Conservation (phyloP, 169 alveolate genomes). For the Cryptosporidium felis region DNA sequence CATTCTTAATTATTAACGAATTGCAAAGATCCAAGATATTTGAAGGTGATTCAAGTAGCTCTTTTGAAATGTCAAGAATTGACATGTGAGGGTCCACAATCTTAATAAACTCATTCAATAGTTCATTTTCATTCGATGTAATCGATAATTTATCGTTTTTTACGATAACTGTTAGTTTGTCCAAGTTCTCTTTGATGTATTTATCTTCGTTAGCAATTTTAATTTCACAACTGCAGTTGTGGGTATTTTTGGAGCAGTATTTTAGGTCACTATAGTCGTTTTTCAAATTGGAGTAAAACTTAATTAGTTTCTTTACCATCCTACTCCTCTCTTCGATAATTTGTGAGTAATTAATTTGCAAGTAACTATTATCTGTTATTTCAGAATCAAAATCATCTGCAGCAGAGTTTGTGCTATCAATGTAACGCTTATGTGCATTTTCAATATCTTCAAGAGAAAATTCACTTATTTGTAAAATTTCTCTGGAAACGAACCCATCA, state of each 20-base stretch:
- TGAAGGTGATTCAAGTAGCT: constrained; percentile 40
- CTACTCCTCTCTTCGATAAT: constrained; percentile 4
- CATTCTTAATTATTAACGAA: not conserved
- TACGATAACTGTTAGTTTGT: constrained; percentile 14
- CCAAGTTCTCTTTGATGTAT: not conserved
- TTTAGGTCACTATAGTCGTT: not conserved
- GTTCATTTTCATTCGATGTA: not conserved
- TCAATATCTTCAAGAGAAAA: not conserved
- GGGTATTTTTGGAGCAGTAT: not conserved
- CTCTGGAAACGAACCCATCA: constrained; percentile 17
- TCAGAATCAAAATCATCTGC: too few relatives aligned
- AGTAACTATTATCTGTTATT: too few relatives aligned
- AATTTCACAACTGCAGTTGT: not conserved
- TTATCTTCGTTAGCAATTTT: not conserved
- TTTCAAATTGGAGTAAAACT: not conserved
- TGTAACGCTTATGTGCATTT: not conserved
- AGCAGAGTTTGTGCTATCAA: too few relatives aligned
- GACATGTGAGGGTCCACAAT: constrained; percentile 51
- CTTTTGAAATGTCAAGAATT: constrained; percentile 37
- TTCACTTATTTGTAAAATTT: not conserved
- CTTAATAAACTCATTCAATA: not conserved
- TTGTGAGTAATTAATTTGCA: too few relatives aligned
- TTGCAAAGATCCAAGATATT: not conserved
- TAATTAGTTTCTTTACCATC: not conserved
- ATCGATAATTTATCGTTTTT: constrained; percentile 12